Base-by-base conservation (phyloP, 73 alveolate species). In the Paraurostyla sp. region DNA sequence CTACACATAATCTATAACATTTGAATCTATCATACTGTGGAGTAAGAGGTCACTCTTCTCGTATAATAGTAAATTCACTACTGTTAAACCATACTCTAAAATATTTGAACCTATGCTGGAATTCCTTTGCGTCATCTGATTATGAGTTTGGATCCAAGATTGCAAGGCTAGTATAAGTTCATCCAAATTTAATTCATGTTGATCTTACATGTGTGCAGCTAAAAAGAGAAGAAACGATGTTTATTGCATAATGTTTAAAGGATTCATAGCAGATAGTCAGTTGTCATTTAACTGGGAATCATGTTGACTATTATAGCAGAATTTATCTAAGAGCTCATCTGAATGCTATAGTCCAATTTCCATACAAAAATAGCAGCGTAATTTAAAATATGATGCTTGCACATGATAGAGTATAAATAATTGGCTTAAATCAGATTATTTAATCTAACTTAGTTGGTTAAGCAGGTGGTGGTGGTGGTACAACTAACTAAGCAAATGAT, bases 341-440 rank as follows among this genome's bases (percentile, higher is more conserved):
- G 38, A 76, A 88, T 57, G 94, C 94, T 6, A 76, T 54, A 27
- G 94, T 76, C 52, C n/a, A 78, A 20, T 76, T 22, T 35, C 94
- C 90, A 2, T 22, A 48, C 33, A 85, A 46, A 46, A 69, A 69
- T 43, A 36, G 46, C 49, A 35, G 40, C 16, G 71, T 38, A 11
- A 52, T 82, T 18, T 51, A 82, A 32, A 65, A 45, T 38, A 30
- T 56, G n/a, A 32, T 82, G 41, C 40, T 56, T 3, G 84, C 91
- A 16, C 80, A 56, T 82, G 80, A 82, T 58, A 82, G 80, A 82
- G 83, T 63, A 23, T 41, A 82, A 51, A 46, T 65, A 0, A 22
- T 87, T 9, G 68, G 76, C 35, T 76, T 73, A n/a, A 46, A 33
- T 56, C 89, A 56, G 41, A 45, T 49, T 13, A 76, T 76, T 9